Conservation (phyloP, 2,329 filamentous ascomycete species). For the Parastagonospora avenae region DNA sequence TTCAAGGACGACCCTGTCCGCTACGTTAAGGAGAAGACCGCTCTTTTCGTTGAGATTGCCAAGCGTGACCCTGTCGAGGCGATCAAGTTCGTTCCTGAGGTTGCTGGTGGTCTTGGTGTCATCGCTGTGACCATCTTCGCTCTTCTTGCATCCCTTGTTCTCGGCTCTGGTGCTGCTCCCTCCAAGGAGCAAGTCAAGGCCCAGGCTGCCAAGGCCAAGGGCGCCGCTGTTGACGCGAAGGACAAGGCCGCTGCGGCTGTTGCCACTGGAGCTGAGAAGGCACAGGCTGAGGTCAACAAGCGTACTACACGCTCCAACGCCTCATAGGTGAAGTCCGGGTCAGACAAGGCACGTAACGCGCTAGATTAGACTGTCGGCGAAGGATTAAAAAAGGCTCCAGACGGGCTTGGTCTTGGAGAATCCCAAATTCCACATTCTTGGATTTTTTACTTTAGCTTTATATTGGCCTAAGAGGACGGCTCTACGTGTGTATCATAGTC, state of each 20-base stretch:
- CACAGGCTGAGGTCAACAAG: slow-evolving; percentile 72
- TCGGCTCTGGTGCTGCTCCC: slow-evolving; percentile 66
- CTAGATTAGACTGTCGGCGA: background rate
- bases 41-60: slow-evolving; percentile 85
- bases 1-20: slow-evolving; percentile 90
- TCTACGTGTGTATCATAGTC: slow-evolving; percentile 38
- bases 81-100: slow-evolving; percentile 87
- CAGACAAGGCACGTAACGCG: background rate
- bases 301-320: slow-evolving; percentile 55
- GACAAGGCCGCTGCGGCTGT: slow-evolving; percentile 74
- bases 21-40: slow-evolving; percentile 90
- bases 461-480: slow-evolving; percentile 33
- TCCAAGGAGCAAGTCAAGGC: slow-evolving; percentile 72
- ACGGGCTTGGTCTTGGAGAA: slow-evolving; percentile 18
- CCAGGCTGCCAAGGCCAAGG: slow-evolving; percentile 78
- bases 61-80: slow-evolving; percentile 83
- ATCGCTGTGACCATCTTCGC: slow-evolving; percentile 72
- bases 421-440: slow-evolving; percentile 22
- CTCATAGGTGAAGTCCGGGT: slow-evolving; percentile 23
- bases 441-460: slow-evolving; percentile 30
- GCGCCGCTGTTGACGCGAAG: slow-evolving; percentile 65
- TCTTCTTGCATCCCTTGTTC: slow-evolving; percentile 69
- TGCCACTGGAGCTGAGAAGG: slow-evolving; percentile 70
- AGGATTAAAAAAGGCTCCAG: slow-evolving; percentile 20
- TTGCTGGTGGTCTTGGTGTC: slow-evolving; percentile 79